Conservation (phyloP, 2,329 filamentous ascomycete species). For the Phyllosticta citribraziliensis region DNA sequence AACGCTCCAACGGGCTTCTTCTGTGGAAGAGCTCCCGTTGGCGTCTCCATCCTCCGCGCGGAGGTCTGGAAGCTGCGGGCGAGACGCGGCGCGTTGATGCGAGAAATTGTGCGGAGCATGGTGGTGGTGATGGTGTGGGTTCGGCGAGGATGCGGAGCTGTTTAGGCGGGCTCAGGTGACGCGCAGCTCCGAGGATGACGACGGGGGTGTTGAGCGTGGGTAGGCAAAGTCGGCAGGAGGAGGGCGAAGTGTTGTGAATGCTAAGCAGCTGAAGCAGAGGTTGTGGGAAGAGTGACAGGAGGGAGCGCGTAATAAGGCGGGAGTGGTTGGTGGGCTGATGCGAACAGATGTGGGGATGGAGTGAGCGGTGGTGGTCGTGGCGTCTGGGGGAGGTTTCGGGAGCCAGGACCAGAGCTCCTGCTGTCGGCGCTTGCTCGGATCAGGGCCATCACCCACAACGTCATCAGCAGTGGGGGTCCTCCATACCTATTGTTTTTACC, state of each 20-base stretch:
- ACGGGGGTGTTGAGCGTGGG: background rate
- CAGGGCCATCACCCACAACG: background rate
- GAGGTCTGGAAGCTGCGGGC: constrained; percentile 32
- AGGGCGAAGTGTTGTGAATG: background rate
- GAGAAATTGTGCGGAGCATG: constrained; percentile 20
- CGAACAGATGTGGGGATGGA: background rate
- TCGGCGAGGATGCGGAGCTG: background rate
- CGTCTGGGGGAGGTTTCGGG: background rate
- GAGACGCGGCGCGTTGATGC: constrained; percentile 17
- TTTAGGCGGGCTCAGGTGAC: background rate
- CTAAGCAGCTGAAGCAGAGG: background rate
- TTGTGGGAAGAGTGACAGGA: background rate
- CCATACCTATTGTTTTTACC: background rate
- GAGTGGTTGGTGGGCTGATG: background rate
- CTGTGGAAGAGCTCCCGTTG: constrained; percentile 25
- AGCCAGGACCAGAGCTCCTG: background rate
- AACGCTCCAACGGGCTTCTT: constrained; percentile 62
- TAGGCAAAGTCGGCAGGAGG: background rate
- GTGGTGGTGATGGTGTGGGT: constrained; percentile 19
- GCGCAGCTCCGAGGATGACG: background rate
- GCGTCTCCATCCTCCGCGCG: constrained; percentile 10
- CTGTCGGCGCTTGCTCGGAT: background rate
- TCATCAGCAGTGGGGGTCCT: background rate
- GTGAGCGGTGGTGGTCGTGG: background rate
- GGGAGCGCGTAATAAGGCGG: background rate